These are phyloP conservation scores for Cyclostephanos invisitatus DNA, from an alignment of 108 stramenopile species.

Conservation along the genomic window DNA sequence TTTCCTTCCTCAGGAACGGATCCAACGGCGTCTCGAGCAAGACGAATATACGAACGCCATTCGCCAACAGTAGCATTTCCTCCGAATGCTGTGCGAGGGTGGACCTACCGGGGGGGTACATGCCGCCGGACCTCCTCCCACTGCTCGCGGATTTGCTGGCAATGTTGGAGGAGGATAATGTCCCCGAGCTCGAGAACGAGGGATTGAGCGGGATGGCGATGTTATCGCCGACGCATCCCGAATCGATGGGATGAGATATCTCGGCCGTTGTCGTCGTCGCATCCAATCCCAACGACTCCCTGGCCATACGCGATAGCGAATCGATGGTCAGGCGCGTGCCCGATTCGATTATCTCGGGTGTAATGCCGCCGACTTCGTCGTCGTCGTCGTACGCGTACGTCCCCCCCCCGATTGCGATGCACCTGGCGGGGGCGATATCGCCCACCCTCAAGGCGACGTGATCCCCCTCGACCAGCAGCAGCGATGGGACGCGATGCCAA, in stretches of 20 bases:
- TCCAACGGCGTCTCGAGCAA: conserved; percentile 73
- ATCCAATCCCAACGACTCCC: conserved; percentile 9
- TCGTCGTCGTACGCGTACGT: background rate
- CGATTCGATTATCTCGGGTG: conserved; percentile 33
- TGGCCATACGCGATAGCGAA: conserved; percentile 24
- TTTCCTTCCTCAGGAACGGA: conserved; percentile 55
- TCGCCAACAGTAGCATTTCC: conserved; percentile 62
- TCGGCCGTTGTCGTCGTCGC: no score
- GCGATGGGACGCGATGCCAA: conserved; percentile 71
- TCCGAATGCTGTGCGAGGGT: conserved; percentile 60
- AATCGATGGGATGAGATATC: no score
- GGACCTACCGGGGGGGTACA: conserved; percentile 55
- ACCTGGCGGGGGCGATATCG: conserved; percentile 67
- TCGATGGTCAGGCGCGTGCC: conserved; percentile 58
- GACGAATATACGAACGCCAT: conserved; percentile 65
- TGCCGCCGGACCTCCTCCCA: no score
- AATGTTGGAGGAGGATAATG: conserved; percentile 8
- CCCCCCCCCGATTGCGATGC: conserved; percentile 29
- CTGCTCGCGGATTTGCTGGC: conserved; percentile 6
- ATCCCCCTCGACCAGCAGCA: conserved; percentile 77
- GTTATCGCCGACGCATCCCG: no score
- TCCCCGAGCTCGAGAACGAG: background rate
- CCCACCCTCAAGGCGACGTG: conserved; percentile 79
- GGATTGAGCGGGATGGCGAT: background rate
- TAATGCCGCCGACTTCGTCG: conserved; percentile 2